Conservation (phyloP, 2,329 filamentous ascomycete species). For the Aspergillus oerlinghausenensis region DNA sequence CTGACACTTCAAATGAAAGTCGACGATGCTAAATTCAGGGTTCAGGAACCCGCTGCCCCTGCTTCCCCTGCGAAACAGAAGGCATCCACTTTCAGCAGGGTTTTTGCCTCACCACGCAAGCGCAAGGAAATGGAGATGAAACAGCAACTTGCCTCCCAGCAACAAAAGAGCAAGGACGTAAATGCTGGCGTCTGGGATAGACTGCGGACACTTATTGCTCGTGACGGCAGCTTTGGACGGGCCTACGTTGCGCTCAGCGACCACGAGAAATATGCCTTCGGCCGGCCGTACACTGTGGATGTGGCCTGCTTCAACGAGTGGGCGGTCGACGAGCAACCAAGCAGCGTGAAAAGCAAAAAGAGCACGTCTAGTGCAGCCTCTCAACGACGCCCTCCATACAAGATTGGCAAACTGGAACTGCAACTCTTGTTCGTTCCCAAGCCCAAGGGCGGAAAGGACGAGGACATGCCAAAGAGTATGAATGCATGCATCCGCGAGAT, state of each 20-base stretch:
- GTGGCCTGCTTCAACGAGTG: conserved; percentile 98
- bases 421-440: conserved; percentile 93
- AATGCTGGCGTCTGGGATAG: conserved; percentile 66
- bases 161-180: conserved; percentile 62
- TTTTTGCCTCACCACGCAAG: conserved; percentile 94
- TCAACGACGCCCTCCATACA: conserved; percentile 83
- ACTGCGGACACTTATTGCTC: conserved; percentile 76
- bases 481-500: conserved; percentile 92
- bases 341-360: conserved; percentile 92
- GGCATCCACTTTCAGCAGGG: conserved; percentile 81
- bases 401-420: conserved; percentile 88
- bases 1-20: conserved; percentile 94
- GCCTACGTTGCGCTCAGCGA: conserved; percentile 92
- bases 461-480: conserved; percentile 99
- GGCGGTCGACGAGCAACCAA: conserved; percentile 81
- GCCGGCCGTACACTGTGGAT: conserved; percentile 80
- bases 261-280: conserved; percentile 82
- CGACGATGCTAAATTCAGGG: conserved; percentile 66
- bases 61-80: conserved; percentile 66
- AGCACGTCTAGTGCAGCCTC: conserved; percentile 52
- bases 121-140: conserved; percentile 88
- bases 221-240: conserved; percentile 90
- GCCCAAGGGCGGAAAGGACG: conserved; percentile 78
- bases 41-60: conserved; percentile 33
- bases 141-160: conserved; percentile 77